Percentiles rank a stretch among this genome's conserved stretches.
These are phyloP conservation scores for Dipteronia dyeriana DNA, from an alignment of 345 rosid species.

Conservation along the genomic window DNA sequence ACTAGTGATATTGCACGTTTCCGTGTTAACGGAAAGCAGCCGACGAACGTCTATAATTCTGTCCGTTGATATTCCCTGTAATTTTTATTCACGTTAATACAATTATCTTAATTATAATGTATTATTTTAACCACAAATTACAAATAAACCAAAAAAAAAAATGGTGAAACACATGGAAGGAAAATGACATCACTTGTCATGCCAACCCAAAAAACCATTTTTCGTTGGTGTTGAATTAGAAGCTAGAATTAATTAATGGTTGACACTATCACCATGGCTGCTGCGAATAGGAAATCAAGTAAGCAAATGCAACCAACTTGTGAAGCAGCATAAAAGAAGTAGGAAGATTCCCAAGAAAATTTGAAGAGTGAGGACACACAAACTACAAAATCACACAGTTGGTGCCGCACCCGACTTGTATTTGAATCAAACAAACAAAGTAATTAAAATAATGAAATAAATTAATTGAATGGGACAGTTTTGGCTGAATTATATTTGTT, in stretches of 20 bases:
- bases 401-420: conserved; percentile 16
- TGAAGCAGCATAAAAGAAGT: conserved; percentile 13
- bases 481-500: conserved; percentile 7
- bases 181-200: not conserved
- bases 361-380: conserved; percentile 18
- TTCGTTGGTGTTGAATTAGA: too few relatives aligned
- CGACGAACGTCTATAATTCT: conserved; percentile 87
- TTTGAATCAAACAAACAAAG: not conserved
- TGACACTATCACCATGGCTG: not conserved
- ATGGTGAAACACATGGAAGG: not conserved
- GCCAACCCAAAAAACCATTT: not conserved
- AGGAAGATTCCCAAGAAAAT: conserved; percentile 12
- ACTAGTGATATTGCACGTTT: conserved; percentile 74
- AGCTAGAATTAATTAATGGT: not conserved
- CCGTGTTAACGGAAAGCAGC: conserved; percentile 68
- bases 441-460: not conserved
- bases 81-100: not conserved
- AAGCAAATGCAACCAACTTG: conserved; percentile 11
- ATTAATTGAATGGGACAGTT: not conserved
- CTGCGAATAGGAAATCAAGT: not conserved
- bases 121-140: not conserved
- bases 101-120: not conserved
- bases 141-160: not conserved
- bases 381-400: conserved; percentile 11
- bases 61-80: conserved; percentile 98